Conservation (phyloP, 177 flowering plant genomes). For the Tripterygium wilfordii region DNA sequence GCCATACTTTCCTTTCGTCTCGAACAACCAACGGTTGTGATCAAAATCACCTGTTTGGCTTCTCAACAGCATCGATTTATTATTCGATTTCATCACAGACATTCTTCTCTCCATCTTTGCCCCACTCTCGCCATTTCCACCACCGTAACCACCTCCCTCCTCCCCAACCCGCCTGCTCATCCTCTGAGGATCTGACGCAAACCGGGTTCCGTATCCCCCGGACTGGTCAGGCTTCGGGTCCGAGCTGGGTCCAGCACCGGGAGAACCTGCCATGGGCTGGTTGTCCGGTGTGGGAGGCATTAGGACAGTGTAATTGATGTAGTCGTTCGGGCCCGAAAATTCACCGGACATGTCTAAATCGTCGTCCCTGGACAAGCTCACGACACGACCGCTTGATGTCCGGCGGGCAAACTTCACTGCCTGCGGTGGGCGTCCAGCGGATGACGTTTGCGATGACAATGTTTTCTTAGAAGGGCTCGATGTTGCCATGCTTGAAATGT, state of each 20-base stretch:
- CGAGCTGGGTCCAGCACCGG: slow-evolving; percentile 21
- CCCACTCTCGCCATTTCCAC: slow-evolving; percentile 3
- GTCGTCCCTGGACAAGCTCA: slow-evolving; percentile 76
- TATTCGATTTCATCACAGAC: slow-evolving; percentile 50
- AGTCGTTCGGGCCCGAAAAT: slow-evolving; percentile 44
- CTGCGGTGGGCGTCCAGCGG: slow-evolving; percentile 43
- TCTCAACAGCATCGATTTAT: slow-evolving; percentile 70
- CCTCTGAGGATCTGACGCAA: slow-evolving; percentile 13
- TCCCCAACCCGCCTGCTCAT: slow-evolving; percentile 7
- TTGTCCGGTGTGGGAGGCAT: slow-evolving; percentile 96
- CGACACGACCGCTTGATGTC: slow-evolving; percentile 69
- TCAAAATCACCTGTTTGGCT: slow-evolving; percentile 83
- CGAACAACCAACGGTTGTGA: slow-evolving; percentile 85
- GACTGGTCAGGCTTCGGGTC: too few species aligned
- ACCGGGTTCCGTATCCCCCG: too few species aligned
- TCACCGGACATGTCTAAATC: slow-evolving; percentile 59
- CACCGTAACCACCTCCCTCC: slow-evolving; percentile 1
- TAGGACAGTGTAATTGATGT: slow-evolving; percentile 64
- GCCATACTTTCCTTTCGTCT: slow-evolving; percentile 80
- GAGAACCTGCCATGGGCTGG: slow-evolving; percentile 40
- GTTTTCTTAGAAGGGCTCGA: slow-evolving; percentile 21
- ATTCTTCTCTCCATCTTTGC: slow-evolving; percentile 47
- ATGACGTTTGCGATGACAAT: slow-evolving; percentile 16
- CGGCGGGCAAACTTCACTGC: slow-evolving; percentile 64
- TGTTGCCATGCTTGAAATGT: slow-evolving; percentile 22